These are phyloP conservation scores for Aaosphaeria arxii DNA, from an alignment of 2,329 filamentous ascomycete genomes.

Conservation along the genomic window DNA sequence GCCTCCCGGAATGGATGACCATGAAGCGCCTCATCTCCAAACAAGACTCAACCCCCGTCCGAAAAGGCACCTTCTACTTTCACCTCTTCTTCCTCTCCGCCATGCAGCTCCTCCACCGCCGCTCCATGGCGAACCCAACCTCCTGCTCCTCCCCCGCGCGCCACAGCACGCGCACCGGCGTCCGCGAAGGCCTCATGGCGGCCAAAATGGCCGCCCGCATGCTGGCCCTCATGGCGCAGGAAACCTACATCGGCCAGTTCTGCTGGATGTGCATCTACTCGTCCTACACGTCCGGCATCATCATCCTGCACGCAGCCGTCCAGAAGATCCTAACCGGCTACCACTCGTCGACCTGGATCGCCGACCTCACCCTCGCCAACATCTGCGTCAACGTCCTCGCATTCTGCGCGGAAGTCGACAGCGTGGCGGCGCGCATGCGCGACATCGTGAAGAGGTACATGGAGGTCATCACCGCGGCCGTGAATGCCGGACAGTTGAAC, in stretches of 20 bases:
- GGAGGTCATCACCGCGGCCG: background rate
- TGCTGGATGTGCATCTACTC: conserved; percentile 23
- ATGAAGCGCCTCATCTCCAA: background rate
- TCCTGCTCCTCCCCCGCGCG: background rate
- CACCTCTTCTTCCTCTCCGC: conserved; percentile 21
- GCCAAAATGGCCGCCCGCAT: conserved; percentile 13
- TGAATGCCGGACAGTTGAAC: background rate
- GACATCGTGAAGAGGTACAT: conserved; percentile 2
- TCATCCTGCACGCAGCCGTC: conserved; percentile 11
- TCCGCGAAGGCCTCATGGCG: conserved; percentile 14
- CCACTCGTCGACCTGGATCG: background rate
- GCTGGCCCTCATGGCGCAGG: conserved; percentile 9
- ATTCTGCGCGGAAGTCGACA: conserved; percentile 6
- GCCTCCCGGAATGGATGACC: conserved; percentile 13
- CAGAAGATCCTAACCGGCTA: conserved; percentile 10
- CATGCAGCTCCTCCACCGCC: conserved; percentile 14
- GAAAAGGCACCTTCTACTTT: conserved; percentile 12
- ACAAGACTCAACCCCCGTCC: conserved; percentile 2
- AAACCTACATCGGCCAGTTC: conserved; percentile 11
- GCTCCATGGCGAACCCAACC: conserved; percentile 8
- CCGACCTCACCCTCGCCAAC: conserved; percentile 5
- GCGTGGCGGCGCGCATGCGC: background rate
- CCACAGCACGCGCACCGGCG: conserved; percentile 1
- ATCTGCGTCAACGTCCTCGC: conserved; percentile 6
- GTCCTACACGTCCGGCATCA: conserved; percentile 12